phyloP scores from a whole-genome alignment of 2,329 filamentous ascomycete species.

The Colletotrichum camelliae region DNA sequence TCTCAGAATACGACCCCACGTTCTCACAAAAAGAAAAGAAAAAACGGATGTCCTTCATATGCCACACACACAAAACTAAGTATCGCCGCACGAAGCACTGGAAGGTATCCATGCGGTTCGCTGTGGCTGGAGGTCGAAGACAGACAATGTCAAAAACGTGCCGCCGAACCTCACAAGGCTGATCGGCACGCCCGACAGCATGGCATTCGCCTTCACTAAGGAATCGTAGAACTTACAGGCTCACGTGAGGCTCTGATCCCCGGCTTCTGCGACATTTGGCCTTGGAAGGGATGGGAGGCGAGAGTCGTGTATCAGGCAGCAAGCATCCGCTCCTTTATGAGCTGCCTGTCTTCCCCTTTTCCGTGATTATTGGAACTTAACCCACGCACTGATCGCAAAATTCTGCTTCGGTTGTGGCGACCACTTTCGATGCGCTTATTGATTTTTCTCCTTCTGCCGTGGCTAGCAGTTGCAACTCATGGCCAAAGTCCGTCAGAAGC shows the following conservation, averaged over 20 bases:
- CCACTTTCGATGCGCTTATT: neutral
- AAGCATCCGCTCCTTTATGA: neutral
- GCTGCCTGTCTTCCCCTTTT: fast-evolving
- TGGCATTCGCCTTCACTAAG: neutral
- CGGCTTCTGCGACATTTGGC: neutral
- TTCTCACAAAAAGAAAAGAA: fast-evolving
- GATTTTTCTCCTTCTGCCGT: neutral
- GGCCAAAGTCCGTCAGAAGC: neutral
- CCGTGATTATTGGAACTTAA: fast-evolving
- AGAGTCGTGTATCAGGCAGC: neutral
- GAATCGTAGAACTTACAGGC: neutral
- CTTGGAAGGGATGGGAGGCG: neutral
- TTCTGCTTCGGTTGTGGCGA: neutral
- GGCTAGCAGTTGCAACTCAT: neutral
- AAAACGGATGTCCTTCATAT: too few relatives aligned
- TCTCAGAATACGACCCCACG: fast-evolving
- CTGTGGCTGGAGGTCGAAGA: too few relatives aligned
- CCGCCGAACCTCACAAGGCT: fast-evolving
- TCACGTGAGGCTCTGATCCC: fast-evolving
- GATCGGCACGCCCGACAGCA: fast-evolving
- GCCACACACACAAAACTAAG: too few relatives aligned
- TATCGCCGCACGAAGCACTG: too few relatives aligned
- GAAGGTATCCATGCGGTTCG: too few relatives aligned
- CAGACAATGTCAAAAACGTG: neutral
- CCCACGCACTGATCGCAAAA: fast-evolving